A percentile compares a stretch with the other conserved stretches of the same genome.
Conservation (phyloP, 495 filamentous ascomycete genomes). For the Xeromyces bisporus region DNA sequence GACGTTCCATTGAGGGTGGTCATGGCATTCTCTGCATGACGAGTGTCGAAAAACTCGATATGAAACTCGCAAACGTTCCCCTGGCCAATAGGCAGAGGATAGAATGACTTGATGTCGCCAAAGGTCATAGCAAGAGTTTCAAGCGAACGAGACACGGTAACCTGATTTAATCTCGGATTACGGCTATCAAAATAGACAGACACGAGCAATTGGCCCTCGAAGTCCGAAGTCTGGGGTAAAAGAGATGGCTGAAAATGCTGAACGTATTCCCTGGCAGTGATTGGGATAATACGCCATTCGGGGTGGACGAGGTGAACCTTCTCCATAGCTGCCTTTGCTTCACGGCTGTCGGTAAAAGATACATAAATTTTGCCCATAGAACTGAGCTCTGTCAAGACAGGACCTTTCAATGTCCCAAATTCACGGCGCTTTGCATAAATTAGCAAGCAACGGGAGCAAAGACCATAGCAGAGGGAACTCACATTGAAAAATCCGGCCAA, state of each 20-base stretch:
- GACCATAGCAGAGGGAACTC: slow-evolving; percentile 1
- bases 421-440: slow-evolving; percentile 14
- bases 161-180: slow-evolving; percentile 8
- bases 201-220: slow-evolving; percentile 18
- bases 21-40: slow-evolving; percentile 19
- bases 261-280: slow-evolving; percentile 24
- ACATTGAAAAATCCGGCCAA: slow-evolving; percentile 19
- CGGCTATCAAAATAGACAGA: slow-evolving; percentile 13
- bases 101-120: slow-evolving; percentile 37
- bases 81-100: slow-evolving; percentile 15
- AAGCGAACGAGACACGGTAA: slow-evolving; percentile 13
- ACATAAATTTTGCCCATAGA: slow-evolving; percentile 33
- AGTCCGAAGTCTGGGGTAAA: slow-evolving; percentile 18
- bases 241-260: slow-evolving; percentile 11
- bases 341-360: slow-evolving; percentile 39
- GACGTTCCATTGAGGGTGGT: slow-evolving; percentile 26
- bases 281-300: slow-evolving; percentile 34
- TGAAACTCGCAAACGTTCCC: slow-evolving; percentile 18
- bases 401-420: slow-evolving; percentile 17
- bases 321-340: slow-evolving; percentile 31
- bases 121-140: slow-evolving; percentile 32
- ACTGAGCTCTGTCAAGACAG: slow-evolving; percentile 13
- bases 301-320: slow-evolving; percentile 24
- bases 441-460: slow-evolving; percentile 1
- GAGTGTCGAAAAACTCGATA: slow-evolving; percentile 39